phyloP scores from a whole-genome alignment of 495 filamentous ascomycete genomes.

The Pseudomonodictys pantanalensis region DNA sequence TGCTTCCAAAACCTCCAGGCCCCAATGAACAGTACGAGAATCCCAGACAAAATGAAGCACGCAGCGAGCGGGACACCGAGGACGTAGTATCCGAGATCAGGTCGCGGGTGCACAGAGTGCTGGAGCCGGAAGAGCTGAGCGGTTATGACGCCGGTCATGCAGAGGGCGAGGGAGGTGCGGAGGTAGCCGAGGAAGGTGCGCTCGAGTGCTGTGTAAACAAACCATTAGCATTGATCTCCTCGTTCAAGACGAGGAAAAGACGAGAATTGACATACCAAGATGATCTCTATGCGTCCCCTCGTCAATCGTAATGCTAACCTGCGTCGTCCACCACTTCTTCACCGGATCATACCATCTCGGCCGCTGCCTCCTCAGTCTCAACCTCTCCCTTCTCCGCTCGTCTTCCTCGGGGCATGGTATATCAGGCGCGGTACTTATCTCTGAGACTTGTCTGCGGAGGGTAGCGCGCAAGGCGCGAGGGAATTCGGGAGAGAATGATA shows the following conservation, averaged over 20 bases:
- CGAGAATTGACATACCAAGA: constrained; percentile 52
- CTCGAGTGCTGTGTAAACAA: constrained; percentile 61
- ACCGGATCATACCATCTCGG: constrained; percentile 38
- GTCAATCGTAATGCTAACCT: constrained; percentile 48
- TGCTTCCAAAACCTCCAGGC: constrained; percentile 66
- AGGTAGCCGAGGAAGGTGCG: constrained; percentile 77
- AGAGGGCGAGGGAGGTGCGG: constrained; percentile 65
- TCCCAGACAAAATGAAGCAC: constrained; percentile 56
- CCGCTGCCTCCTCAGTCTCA: constrained; percentile 25
- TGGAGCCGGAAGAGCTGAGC: constrained; percentile 72
- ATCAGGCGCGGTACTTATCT: constrained; percentile 21
- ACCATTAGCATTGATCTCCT: neutral
- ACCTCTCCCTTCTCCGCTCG: constrained; percentile 17
- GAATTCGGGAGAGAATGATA: constrained; percentile 1
- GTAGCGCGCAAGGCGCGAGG: constrained; percentile 3
- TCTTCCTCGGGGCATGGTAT: constrained; percentile 4
- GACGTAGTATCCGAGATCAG: constrained; percentile 56
- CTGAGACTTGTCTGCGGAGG: neutral
- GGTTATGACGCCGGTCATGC: constrained; percentile 63
- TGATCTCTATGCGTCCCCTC: constrained; percentile 50
- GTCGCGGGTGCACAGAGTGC: constrained; percentile 43
- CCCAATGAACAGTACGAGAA: constrained; percentile 57
- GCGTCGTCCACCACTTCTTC: constrained; percentile 45
- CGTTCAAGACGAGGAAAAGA: constrained; percentile 13
- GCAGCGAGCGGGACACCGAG: constrained; percentile 65